A percentile compares a stretch with the other conserved stretches of the same genome.
Conservation (phyloP, 163 green algal species). For the Scenedesmus sp. region DNA sequence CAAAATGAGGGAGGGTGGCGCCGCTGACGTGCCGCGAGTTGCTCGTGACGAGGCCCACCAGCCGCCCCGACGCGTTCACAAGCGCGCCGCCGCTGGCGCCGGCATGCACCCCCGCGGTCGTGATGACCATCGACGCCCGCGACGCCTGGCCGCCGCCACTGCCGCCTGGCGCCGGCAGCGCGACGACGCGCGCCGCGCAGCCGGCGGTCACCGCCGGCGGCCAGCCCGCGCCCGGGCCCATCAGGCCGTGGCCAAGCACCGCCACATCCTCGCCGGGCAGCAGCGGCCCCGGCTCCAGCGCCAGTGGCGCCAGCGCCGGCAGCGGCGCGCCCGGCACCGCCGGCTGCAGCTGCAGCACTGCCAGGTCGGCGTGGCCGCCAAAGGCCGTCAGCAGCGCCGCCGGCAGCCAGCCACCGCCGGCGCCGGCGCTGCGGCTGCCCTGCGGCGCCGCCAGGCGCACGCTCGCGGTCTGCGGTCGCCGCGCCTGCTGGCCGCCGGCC, state of each 20-base stretch:
- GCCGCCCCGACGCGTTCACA: constrained; percentile 43
- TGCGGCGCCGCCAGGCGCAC: not conserved
- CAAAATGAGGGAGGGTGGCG: constrained; percentile 37
- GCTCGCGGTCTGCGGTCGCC: not conserved
- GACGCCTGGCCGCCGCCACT: constrained; percentile 6
- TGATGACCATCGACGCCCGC: constrained; percentile 71
- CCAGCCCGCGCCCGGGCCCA: constrained; percentile 55
- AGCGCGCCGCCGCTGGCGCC: constrained; percentile 80
- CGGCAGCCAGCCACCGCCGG: constrained; percentile 37
- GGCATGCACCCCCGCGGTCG: constrained; percentile 70
- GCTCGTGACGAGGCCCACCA: constrained; percentile 81
- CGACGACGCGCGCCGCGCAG: constrained; percentile 48
- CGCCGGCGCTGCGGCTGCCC: not conserved
- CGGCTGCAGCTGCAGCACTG: constrained; percentile 68
- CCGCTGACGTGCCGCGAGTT: constrained; percentile 57
- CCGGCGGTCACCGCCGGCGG: constrained; percentile 58
- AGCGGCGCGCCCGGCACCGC: not conserved
- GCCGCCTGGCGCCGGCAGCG: constrained; percentile 6
- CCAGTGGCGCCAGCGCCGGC: not conserved
- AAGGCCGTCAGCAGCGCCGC: constrained; percentile 66
- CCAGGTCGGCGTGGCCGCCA: constrained; percentile 64
- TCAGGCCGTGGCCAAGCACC: constrained; percentile 72
- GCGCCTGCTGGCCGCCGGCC: constrained; percentile 27
- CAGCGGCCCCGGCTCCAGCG: not conserved
- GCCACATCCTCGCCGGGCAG: constrained; percentile 42